Conservation (phyloP, 2,329 filamentous ascomycete species). For the Colletotrichum cordylinicola region DNA sequence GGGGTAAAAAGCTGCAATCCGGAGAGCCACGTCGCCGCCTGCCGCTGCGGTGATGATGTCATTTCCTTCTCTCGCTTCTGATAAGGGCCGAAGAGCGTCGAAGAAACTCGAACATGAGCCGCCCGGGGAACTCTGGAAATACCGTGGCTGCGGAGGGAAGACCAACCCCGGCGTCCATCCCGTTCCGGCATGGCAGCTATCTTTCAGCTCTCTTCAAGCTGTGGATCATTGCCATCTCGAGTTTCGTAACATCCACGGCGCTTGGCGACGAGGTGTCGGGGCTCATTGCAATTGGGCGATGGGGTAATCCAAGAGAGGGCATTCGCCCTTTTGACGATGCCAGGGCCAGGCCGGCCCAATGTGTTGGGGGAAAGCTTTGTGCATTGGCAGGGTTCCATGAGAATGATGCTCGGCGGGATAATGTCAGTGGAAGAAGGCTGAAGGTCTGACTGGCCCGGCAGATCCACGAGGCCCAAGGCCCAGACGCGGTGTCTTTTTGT, state of each 20-base stretch:
- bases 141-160: neutral
- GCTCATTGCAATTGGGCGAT: neutral
- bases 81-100: neutral
- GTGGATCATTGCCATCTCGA: conserved; percentile 2
- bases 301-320: neutral
- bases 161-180: neutral
- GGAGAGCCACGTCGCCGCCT: conserved; percentile 7
- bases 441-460: neutral
- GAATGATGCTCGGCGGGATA: neutral
- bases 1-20: neutral
- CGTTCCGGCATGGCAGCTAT: neutral
- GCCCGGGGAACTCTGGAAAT: neutral
- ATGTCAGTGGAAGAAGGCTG: neutral
- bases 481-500: neutral
- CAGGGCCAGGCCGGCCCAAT: neutral
- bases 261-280: neutral
- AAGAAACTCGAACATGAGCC: neutral
- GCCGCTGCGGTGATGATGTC: conserved; percentile 5
- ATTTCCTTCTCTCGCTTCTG: neutral
- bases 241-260: neutral
- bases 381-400: neutral
- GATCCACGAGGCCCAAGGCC: neutral
- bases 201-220: neutral
- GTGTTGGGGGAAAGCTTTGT: neutral
- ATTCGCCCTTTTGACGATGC: neutral